A percentile compares a stretch with the other conserved stretches of the same genome.
Evolutionary conservation across 208 protist species (phyloP).

Genomic region (Trichomonas gallinae): DNA sequence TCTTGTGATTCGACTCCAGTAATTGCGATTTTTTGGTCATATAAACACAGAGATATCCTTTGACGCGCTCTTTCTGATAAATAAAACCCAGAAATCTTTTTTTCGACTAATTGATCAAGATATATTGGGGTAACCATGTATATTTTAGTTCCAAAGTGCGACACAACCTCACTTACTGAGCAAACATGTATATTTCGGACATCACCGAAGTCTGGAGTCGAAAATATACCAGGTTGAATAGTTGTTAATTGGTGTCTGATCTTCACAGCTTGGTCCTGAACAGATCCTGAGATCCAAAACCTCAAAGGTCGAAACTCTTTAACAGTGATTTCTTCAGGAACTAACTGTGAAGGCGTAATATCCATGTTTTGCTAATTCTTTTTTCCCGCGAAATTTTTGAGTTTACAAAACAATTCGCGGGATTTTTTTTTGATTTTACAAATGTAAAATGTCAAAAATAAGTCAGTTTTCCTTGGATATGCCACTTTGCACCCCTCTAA

Average conservation of each 20-base stretch:
- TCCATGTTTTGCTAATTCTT: neutral
- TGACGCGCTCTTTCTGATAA: neutral
- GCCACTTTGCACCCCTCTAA: too few species aligned
- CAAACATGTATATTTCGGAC: neutral
- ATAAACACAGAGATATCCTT: neutral
- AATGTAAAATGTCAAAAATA: too few species aligned
- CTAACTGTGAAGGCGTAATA: neutral
- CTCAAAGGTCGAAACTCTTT: neutral
- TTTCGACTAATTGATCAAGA: neutral
- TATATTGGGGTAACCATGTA: neutral
- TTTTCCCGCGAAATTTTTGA: neutral
- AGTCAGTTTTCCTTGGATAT: too few species aligned
- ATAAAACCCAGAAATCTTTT: neutral
- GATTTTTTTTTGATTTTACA: too few species aligned
- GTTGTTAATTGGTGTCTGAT: neutral
- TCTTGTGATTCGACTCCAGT: neutral
- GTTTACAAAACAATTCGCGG: too few species aligned
- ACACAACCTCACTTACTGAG: neutral
- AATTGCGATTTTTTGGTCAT: neutral
- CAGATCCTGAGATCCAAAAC: neutral
- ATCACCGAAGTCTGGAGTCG: neutral
- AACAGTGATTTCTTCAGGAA: neutral
- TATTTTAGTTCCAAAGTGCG: neutral
- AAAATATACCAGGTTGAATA: neutral
- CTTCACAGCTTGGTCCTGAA: neutral